Evolutionary conservation across 352 stramenopile genomes (phyloP), one percentile per base, ranked within the genome.

Genomic region (Pythium myriotylum): DNA sequence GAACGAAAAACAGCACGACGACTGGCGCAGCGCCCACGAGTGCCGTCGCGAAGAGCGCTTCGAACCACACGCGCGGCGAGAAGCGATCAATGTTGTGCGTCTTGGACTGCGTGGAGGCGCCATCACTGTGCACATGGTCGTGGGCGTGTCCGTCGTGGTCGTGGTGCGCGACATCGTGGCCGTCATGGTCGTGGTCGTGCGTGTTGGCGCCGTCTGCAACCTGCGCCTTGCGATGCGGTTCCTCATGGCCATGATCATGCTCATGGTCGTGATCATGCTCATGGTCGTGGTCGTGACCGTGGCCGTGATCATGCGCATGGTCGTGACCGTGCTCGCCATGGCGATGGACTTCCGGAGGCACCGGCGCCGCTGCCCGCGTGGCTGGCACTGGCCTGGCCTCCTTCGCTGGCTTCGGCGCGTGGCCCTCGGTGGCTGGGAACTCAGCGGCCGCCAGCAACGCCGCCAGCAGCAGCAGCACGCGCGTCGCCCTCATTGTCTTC

Each of bases 21-120:
- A 93, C 81, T 0, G 84, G 84, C 39, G 82, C 84, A 9, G 76
- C 71, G n/a, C 84, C 84, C 5, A 93, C 82, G 19, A 93, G 61
- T 17, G 81, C 79, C 35, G 84, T 93, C 37, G 84, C 84, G 40
- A 89, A 80, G 19, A 93, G 62, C 20, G 84, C 81, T 43, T 91
- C 79, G 0, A 66, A 47, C 81, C 81, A 93, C 19, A 93, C 52
- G 33, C 65, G 64, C 16, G 65, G 55, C 1, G 71, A 76, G 54
- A 91, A 91, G 33, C 79, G 65, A 12, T 68, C 60, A 6, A 56
- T 57, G 24, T 16, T 20, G 37, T 6, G 13, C 13, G 13, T 43
- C 13, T 17, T 20, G 37, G 37, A 20, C 5, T 43, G 13, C 13
- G 37, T 43, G 7, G 17, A 3, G 5, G 23, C 27, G 20, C 20